Base-by-base conservation (phyloP, 129 eudicot species). In the Sambucus nigra region DNA sequence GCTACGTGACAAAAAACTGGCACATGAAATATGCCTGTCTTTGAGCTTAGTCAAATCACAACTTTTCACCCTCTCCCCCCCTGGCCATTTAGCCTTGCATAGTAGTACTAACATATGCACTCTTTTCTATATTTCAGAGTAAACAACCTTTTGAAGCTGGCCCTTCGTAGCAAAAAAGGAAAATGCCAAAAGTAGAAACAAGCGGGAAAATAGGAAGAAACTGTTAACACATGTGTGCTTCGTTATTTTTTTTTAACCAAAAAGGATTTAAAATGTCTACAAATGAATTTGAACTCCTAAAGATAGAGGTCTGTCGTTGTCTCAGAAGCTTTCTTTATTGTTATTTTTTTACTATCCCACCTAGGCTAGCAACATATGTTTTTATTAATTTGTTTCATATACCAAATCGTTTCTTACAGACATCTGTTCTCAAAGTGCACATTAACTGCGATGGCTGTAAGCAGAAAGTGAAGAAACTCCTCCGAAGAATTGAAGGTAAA, bases 361-460 rank as follows among this genome's bases (percentile, higher is more conserved):
- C 0, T 56, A n/a, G 28, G 11, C 4, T 27, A 19, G 19, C 8
- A 8, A 0, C 7, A 8, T 11, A 20, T 14, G 31, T 14, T 18
- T 11, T n/a, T 5, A 25, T 6, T 23, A 2, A 2, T 53, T 53
- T 20, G 16, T 28, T 42, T 22, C 12, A 7, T 35, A 13, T 35
- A 16, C 5, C n/a, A 13, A 27, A 15, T 2, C 47, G 10, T 53
- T 24, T 64, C 7, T 56, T 41, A 59, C 82, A 88, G 96, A 68
- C 71, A 14, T 64, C 65, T 66, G 56, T 63, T 44, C 91, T 88
- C 48, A 87, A 74, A 47, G 85, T 87, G 20, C 63, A 82, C 48
- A 72, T 87, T 10, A 75, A 87, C 42, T 87, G 96, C 50, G 58
- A 65, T 42, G 96, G 96, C 45, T 87, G 96, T 67, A 60, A 56